Evolutionary conservation across 139 green algal species (phyloP).

Genomic region (Volvox reticuliferus): DNA sequence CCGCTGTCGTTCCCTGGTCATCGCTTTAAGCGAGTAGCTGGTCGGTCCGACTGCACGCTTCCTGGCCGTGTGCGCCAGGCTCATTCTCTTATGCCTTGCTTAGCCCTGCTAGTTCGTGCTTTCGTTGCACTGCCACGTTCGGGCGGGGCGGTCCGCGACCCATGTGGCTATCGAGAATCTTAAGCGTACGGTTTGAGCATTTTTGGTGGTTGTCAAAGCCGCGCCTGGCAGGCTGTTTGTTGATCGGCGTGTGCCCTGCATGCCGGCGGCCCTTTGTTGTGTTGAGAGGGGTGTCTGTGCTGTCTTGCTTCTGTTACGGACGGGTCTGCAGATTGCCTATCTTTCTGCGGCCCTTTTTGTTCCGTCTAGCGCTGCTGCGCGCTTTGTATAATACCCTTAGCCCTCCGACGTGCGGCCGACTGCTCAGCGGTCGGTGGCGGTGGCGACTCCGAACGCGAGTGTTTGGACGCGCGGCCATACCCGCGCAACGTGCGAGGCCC

Average conservation of each 20-base stretch:
- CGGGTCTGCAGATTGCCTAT: not conserved
- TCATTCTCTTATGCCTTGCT: no score
- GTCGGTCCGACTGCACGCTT: no score
- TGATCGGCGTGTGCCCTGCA: not conserved
- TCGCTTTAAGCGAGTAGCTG: no score
- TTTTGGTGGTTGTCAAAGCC: not conserved
- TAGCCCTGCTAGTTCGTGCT: no score
- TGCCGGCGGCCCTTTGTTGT: not conserved
- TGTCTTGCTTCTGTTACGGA: slow-evolving; percentile 22
- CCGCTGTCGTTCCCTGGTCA: no score
- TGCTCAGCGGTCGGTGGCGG: not conserved
- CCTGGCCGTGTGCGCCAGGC: no score
- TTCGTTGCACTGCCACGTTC: no score
- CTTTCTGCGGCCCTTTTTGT: slow-evolving; percentile 18
- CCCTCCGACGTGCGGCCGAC: not conserved
- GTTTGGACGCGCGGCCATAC: not conserved
- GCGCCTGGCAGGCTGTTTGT: slow-evolving; percentile 26
- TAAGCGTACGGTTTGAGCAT: no score
- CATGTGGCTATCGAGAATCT: no score
- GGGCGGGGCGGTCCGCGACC: no score
- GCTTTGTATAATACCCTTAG: slow-evolving; percentile 29
- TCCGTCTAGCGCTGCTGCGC: slow-evolving; percentile 9
- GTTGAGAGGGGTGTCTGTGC: slow-evolving; percentile 2
- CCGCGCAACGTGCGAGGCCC: not conserved
- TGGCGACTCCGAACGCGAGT: not conserved